Percentiles rank a stretch among this genome's conserved stretches.
phyloP scores from a whole-genome alignment of 75 land plant species.

The Cunninghamia lanceolata region DNA sequence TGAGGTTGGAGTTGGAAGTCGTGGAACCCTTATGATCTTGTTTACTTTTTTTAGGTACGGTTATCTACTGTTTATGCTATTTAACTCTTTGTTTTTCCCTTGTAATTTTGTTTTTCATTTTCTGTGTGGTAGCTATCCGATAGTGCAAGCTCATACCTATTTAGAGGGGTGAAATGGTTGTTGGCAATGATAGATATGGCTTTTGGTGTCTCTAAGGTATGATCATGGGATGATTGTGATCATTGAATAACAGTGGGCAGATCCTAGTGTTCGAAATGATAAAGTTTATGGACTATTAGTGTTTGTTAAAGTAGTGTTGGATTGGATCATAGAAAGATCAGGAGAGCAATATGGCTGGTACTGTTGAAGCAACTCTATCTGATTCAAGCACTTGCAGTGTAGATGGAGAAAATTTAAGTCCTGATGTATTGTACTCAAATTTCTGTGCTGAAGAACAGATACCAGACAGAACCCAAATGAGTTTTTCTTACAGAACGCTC shows the following conservation, averaged over 20 bases:
- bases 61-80: neutral
- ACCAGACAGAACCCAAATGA: neutral
- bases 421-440: neutral
- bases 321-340: neutral
- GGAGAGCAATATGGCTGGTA: neutral
- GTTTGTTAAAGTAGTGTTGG: neutral
- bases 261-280: neutral
- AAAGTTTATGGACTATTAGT: neutral
- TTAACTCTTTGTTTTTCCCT: neutral
- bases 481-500: neutral
- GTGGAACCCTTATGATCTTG: neutral
- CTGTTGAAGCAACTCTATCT: neutral
- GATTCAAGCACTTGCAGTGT: neutral
- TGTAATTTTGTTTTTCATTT: neutral
- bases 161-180: neutral
- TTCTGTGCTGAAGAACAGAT: neutral
- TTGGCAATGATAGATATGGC: neutral
- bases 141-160: neutral
- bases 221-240: neutral
- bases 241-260: neutral
- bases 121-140: neutral
- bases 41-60: neutral
- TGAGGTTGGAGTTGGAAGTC: neutral
- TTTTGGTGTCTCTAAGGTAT: neutral
- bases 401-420: neutral